Base-by-base conservation (phyloP, 441 rosid species). In the Arabidopsis lyrata region DNA sequence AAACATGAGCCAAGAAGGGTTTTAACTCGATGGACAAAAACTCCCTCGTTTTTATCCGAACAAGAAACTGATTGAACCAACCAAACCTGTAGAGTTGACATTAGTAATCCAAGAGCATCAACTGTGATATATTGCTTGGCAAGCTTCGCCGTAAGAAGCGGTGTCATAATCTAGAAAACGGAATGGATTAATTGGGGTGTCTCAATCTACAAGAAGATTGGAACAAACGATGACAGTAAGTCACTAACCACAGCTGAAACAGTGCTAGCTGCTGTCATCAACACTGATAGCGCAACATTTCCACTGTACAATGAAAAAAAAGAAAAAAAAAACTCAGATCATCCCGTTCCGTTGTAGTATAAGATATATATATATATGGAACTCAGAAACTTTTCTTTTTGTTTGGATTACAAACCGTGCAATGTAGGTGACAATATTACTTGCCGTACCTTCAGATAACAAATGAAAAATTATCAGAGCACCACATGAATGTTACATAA, bases 201-300 rank as follows among this genome's bases (percentile, higher is more conserved):
- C 50, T 47, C 66, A 29, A 31, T 44, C 52, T 38, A 69, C 29
- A 54, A 62, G n/a, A 39, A 53, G 53, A 14, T 36, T 16, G 18
- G 39, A 42, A 8, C 44, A 8, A 5, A 1, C 6, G 2, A 65
- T 15, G 61, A 50, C 14, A 50, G 11, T 56, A 66, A 34, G 10
- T 69, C 54, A 83, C 98, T 49, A 54, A 89, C 96, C 93, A 86
- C 95, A 76, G 95, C 93, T 70, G 92, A 72, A 55, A 91, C 48
- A 66, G 97, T 93, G 87, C 97, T 91, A 49, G 91, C 79, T 18
- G 95, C 96, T 22, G 98, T 93, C 97, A 93, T 93, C 84, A 93
- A 70, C 68, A 93, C 93, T 14, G 97, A 93, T 52, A 91, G 86
- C n/a, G 96, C 97, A 14, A 93, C 94, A 83, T 93, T 93, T 68